Conservation (phyloP, 768 basidiomycete genomes). For the Collybia sp. region DNA sequence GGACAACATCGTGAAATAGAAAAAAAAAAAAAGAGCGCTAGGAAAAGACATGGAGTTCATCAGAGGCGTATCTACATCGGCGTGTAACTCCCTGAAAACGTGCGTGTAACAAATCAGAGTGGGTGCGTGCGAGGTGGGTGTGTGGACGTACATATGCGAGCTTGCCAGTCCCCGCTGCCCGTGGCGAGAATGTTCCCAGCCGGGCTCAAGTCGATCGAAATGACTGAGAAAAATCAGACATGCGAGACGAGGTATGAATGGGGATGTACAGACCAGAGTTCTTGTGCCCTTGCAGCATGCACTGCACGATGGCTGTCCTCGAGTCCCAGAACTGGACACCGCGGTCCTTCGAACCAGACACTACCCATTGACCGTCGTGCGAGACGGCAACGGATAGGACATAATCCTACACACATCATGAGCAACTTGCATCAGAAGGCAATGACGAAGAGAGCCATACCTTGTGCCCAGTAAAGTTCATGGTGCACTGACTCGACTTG, state of each 20-base stretch:
- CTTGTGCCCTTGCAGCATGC: slow-evolving; percentile 81
- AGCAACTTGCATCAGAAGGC: not conserved
- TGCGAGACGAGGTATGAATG: not conserved
- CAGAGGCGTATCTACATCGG: too few relatives aligned
- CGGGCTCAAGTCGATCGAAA: slow-evolving; percentile 45
- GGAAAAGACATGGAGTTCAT: too few relatives aligned
- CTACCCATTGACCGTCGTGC: slow-evolving; percentile 91
- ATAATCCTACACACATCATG: slow-evolving; percentile 40
- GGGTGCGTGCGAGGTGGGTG: not conserved
- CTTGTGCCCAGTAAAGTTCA: slow-evolving; percentile 91
- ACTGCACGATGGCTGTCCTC: slow-evolving; percentile 70
- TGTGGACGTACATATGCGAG: slow-evolving; percentile 44
- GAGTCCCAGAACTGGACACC: slow-evolving; percentile 95
- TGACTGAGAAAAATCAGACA: slow-evolving; percentile 26
- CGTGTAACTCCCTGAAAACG: too few relatives aligned
- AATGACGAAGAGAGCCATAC: slow-evolving; percentile 46
- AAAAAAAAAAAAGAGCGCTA: not conserved
- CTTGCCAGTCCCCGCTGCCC: slow-evolving; percentile 51
- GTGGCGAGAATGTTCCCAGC: slow-evolving; percentile 43
- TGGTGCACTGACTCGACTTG: slow-evolving; percentile 50
- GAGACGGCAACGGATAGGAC: slow-evolving; percentile 67
- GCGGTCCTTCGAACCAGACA: slow-evolving; percentile 92
- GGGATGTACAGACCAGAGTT: slow-evolving; percentile 39
- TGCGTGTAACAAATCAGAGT: too few relatives aligned
- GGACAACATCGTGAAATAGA: slow-evolving; percentile 44